A percentile compares a stretch with the other conserved stretches of the same genome.
Evolutionary conservation across 805 yeast species (phyloP).

Genomic region (Metschnikowia hibisci): DNA sequence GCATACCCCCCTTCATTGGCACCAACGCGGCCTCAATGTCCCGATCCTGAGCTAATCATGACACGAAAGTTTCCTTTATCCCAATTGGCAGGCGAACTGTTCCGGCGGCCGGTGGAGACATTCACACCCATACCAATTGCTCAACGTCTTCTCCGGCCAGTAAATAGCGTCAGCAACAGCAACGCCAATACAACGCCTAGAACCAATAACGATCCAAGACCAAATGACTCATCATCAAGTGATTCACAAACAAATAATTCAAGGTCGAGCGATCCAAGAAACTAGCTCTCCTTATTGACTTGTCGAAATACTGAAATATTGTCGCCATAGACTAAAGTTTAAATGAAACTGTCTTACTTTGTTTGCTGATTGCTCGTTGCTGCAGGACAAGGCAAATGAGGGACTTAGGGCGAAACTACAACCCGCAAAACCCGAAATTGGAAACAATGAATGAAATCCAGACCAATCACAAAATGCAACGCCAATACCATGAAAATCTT

Average conservation of each 20-base stretch:
- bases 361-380: too few species aligned
- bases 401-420: too few species aligned
- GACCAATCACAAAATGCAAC: too few species aligned
- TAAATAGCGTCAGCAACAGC: not conserved
- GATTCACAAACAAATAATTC: too few species aligned
- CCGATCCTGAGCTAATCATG: slow-evolving; percentile 15
- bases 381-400: too few species aligned
- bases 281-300: too few species aligned
- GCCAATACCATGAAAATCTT: too few species aligned
- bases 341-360: too few species aligned
- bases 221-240: not conserved
- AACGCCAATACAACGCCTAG: not conserved
- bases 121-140: not conserved
- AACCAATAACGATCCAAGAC: not conserved
- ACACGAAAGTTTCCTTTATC: slow-evolving; percentile 16
- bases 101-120: not conserved
- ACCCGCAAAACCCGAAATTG: too few species aligned
- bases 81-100: slow-evolving; percentile 3
- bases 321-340: too few species aligned
- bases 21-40: not conserved
- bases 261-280: not conserved
- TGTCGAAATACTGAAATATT: too few species aligned
- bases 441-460: too few species aligned
- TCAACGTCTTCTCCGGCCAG: slow-evolving; percentile 2
- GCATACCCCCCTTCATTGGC: slow-evolving; percentile 8